Conservation (phyloP, 2,329 filamentous ascomycete genomes). For the Fusarium oligoseptatum region DNA sequence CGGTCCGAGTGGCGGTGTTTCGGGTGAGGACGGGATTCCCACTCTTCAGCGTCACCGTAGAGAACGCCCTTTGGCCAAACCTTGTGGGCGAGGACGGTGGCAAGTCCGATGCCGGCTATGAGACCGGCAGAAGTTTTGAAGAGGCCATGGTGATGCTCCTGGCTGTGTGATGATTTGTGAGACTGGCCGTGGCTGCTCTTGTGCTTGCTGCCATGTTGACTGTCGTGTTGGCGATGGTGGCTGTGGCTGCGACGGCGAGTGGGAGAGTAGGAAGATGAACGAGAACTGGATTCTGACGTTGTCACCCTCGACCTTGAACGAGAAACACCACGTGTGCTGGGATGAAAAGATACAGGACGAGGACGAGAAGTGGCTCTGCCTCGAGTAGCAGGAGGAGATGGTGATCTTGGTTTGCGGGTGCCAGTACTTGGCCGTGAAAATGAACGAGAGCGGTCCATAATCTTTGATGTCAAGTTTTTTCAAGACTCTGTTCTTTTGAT, state of each 20-base stretch:
- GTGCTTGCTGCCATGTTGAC: conserved; percentile 8
- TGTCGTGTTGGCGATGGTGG: neutral
- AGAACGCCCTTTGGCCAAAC: conserved; percentile 52
- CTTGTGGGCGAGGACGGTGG: conserved; percentile 52
- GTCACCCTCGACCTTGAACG: conserved; percentile 34
- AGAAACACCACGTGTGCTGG: conserved; percentile 16
- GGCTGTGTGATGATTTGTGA: conserved; percentile 11
- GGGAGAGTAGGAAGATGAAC: conserved; percentile 38
- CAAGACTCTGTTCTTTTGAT: neutral
- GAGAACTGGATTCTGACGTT: conserved; percentile 39
- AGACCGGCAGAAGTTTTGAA: conserved; percentile 51
- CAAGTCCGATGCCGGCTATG: conserved; percentile 53
- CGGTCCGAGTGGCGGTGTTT: conserved; percentile 33
- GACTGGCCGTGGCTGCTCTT: conserved; percentile 21
- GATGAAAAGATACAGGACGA: conserved; percentile 24
- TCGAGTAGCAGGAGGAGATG: conserved; percentile 27
- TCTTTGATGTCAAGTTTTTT: neutral
- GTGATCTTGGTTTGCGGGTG: conserved; percentile 17
- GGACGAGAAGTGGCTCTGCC: conserved; percentile 31
- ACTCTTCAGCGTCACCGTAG: conserved; percentile 48
- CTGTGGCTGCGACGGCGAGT: conserved; percentile 24
- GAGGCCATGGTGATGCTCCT: conserved; percentile 39
- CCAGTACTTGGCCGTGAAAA: conserved; percentile 40
- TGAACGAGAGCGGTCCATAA: conserved; percentile 34
- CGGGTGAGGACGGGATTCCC: conserved; percentile 39